These are phyloP conservation scores for Sugiyamaella boreocaroliniensis DNA, from an alignment of 805 yeast genomes.

Conservation along the genomic window DNA sequence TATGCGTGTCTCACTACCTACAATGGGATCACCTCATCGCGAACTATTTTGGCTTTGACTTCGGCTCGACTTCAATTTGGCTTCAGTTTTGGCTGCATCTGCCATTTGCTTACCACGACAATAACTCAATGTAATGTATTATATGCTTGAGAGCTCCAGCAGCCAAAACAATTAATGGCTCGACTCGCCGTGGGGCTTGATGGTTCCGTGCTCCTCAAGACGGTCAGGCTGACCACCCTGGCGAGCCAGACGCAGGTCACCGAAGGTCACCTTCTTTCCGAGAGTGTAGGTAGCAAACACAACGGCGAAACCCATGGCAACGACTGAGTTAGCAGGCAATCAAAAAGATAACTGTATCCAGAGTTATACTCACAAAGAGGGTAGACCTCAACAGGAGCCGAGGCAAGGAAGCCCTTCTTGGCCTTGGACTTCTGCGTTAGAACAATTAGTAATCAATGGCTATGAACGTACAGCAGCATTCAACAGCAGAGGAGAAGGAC, in stretches of 20 bases:
- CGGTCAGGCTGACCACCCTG: constrained; percentile 18
- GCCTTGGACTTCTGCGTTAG: constrained; percentile 4
- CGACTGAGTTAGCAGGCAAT: constrained; percentile 15
- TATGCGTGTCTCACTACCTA: too few relatives aligned
- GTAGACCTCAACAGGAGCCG: constrained; percentile 27
- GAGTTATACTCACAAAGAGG: constrained; percentile 25
- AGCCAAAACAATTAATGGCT: not conserved
- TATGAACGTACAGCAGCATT: constrained; percentile 21
- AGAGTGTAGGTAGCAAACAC: constrained; percentile 20
- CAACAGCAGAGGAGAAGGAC: constrained; percentile 19
- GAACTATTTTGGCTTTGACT: too few relatives aligned
- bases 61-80: too few relatives aligned
- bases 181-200: constrained; percentile 1
- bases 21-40: too few relatives aligned
- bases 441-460: too few relatives aligned
- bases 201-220: constrained; percentile 8
- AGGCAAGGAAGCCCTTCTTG: constrained; percentile 7
- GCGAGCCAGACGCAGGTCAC: constrained; percentile 22
- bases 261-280: constrained; percentile 18
- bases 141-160: not conserved
- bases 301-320: constrained; percentile 24
- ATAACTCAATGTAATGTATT: not conserved
- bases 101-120: too few relatives aligned
- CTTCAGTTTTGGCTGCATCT: too few relatives aligned
- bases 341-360: not conserved